Evolutionary conservation across 202 grass and related monocot species (phyloP).

Genomic region (Carex sylvatica): DNA sequence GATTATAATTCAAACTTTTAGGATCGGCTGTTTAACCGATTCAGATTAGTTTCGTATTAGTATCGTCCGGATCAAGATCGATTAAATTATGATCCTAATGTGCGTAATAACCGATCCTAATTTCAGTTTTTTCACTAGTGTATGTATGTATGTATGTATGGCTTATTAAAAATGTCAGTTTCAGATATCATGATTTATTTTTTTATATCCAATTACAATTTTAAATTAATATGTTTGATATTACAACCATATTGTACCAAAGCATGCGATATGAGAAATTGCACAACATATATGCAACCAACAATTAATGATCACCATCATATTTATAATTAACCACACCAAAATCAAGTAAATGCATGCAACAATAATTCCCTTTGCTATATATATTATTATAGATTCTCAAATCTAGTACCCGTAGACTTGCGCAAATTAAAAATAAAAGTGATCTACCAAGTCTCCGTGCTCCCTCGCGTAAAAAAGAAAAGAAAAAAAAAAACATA

Average conservation of each 20-base stretch:
- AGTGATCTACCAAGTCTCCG: neutral
- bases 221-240: neutral
- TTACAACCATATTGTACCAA: neutral
- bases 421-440: neutral
- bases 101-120: no score
- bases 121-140: no score
- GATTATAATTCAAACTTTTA: no score
- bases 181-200: no score
- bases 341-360: no score
- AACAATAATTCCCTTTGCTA: neutral
- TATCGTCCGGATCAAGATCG: no score
- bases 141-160: no score
- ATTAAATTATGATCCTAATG: no score
- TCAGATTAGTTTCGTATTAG: no score
- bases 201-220: no score
- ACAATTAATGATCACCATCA: neutral
- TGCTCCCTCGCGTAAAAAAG: neutral
- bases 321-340: neutral
- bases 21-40: no score
- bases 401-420: neutral
- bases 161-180: no score
- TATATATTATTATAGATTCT: neutral
- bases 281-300: neutral
- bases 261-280: neutral
- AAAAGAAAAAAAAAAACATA: neutral